These are phyloP conservation scores for Xylaria arbuscula DNA, from an alignment of 2,329 filamentous ascomycete genomes.

Conservation along the genomic window DNA sequence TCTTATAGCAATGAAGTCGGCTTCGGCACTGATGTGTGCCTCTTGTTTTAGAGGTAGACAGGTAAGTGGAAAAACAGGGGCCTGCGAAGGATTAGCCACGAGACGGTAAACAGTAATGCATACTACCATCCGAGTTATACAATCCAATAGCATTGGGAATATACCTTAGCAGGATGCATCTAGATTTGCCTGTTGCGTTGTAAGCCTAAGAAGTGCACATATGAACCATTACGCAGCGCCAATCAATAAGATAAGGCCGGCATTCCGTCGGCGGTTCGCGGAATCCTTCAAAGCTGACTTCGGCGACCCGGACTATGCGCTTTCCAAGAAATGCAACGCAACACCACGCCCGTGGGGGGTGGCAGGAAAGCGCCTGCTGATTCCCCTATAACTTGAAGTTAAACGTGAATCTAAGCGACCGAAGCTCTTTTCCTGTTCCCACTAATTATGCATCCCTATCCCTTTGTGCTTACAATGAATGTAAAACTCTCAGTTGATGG, in stretches of 20 bases:
- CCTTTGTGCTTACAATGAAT: constrained; percentile 21
- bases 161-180: constrained; percentile 9
- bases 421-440: constrained; percentile 10
- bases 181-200: constrained; percentile 5
- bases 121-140: no score
- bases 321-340: background rate
- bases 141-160: no score
- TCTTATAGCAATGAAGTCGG: background rate
- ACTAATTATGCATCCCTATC: constrained; percentile 6
- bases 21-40: no score
- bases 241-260: constrained; percentile 19
- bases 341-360: constrained; percentile 2
- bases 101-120: no score
- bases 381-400: background rate
- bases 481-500: constrained; percentile 31
- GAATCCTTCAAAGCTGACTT: constrained; percentile 15
- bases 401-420: constrained; percentile 12
- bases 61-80: constrained; percentile 20
- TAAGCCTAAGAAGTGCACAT: constrained; percentile 13
- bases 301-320: background rate
- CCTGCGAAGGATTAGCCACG: background rate
- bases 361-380: constrained; percentile 13
- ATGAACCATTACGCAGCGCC: constrained; percentile 8
- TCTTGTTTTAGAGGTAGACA: background rate
- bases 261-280: background rate